Conservation (phyloP, 73 alveolate species). For the Uronychia setigera region DNA sequence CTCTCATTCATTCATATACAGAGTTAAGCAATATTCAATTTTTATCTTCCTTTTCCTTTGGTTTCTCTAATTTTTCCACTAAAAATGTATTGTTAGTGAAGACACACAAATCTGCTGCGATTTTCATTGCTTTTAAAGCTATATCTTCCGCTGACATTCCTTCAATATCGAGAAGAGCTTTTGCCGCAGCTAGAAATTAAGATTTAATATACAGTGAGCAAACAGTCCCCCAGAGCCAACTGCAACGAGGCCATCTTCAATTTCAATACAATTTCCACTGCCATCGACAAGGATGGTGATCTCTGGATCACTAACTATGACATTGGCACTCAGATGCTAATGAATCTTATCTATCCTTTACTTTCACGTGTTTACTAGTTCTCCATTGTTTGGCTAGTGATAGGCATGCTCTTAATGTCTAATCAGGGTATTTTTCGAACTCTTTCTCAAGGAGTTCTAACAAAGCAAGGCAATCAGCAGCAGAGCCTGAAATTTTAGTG, state of each 20-base stretch:
- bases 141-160: slow-evolving; percentile 66
- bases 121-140: slow-evolving; percentile 69
- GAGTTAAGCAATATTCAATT: too few relatives aligned
- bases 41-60: too few relatives aligned
- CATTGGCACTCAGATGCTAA: slow-evolving; percentile 51
- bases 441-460: slow-evolving; percentile 71
- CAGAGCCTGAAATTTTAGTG: too few relatives aligned
- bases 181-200: slow-evolving; percentile 67
- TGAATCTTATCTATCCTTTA: slow-evolving; percentile 18
- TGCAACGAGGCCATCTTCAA: slow-evolving; percentile 64
- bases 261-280: slow-evolving; percentile 72
- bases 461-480: slow-evolving; percentile 74
- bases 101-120: slow-evolving; percentile 80
- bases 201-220: slow-evolving; percentile 22
- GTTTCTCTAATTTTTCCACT: slow-evolving; percentile 51
- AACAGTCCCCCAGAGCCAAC: slow-evolving; percentile 76
- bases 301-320: slow-evolving; percentile 66
- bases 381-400: slow-evolving; percentile 77
- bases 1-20: too few relatives aligned
- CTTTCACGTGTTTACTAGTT: slow-evolving; percentile 48
- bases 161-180: slow-evolving; percentile 54
- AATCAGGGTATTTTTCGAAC: slow-evolving; percentile 70
- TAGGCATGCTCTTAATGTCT: slow-evolving; percentile 76
- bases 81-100: slow-evolving; percentile 61
- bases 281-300: slow-evolving; percentile 68